Conservation (phyloP, 129 eudicot species). For the Chrysanthemum lavandulifolium region DNA sequence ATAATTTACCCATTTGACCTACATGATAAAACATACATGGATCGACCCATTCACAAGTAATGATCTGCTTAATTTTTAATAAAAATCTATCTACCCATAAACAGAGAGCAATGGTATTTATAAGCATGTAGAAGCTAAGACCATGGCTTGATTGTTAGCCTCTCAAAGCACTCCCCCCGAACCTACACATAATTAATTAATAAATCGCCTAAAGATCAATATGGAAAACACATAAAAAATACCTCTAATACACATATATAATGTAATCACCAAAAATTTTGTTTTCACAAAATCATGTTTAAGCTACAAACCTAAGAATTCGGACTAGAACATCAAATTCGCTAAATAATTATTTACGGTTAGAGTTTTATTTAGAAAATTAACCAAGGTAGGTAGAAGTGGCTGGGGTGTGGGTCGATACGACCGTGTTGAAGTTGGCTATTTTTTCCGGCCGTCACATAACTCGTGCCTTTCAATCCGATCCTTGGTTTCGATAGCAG, state of each 20-base stretch:
- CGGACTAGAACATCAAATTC: conserved; percentile 68
- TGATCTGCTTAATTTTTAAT: neutral
- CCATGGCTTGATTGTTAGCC: conserved; percentile 92
- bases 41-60: neutral
- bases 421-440: too few species aligned
- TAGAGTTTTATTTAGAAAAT: conserved; percentile 57
- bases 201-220: neutral
- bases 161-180: conserved; percentile 86
- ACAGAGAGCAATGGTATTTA: conserved; percentile 16
- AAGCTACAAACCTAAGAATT: conserved; percentile 55
- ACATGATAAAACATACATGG: too few species aligned
- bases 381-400: too few species aligned
- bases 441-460: too few species aligned
- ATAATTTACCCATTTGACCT: too few species aligned
- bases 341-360: conserved; percentile 69
- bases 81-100: neutral
- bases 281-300: neutral
- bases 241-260: too few species aligned
- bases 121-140: conserved; percentile 81
- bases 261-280: neutral
- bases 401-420: too few species aligned
- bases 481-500: too few species aligned
- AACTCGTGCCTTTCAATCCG: too few species aligned
- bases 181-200: conserved; percentile 33
- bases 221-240: too few species aligned